Base-by-base conservation (phyloP, 1,284 basidiomycete genomes). In the Athelia sp. region DNA sequence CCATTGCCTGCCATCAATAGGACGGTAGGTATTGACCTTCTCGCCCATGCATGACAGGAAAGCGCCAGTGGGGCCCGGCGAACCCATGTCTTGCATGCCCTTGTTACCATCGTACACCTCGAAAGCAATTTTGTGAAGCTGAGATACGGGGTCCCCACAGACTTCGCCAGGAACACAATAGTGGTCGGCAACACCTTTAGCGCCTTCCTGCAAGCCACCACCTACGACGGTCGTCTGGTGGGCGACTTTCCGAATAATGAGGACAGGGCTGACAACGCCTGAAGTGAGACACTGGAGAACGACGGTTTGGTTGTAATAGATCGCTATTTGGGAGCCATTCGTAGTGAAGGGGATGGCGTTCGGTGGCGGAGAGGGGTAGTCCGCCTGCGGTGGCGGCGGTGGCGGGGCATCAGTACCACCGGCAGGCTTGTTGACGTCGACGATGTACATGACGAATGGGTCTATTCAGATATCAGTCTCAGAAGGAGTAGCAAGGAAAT, bases 301-400 rank as follows among this genome's bases (percentile, higher is more conserved):
- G 45, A 98, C 87, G 0, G 93, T 94, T 64, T 95, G 91, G 62
- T 98, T 98, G 76, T 97, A 98, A 66, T 94, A 92, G 51, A 98
- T 87, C 21, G 91, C 85, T 45, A 85, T 87, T 60, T 85, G 83
- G 2, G 84, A 83, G 2, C 86, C 87, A 57, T 87, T 84, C 65
- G 82, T 82, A 47, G 85, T 86, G 71, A 90, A 84, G 15, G 88
- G 72, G 52, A 94, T 86, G 3, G 91, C 92, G 57, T 95, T 95
- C 14, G 87, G 84, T 14, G 93, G 95, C 22, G 92, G 91, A 0
- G 86, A 87, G 3, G 90, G 93, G 62, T 90, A 94, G 56, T 91
- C 89, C 45, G 88, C 81, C 46, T 90, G 84, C 1, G 87, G 86
- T 14, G 88, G 82, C 23, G 86, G 82, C 0, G 87, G 83, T 21